Evolutionary conservation across 768 basidiomycete genomes (phyloP).

Genomic region (Leccinellum luteum): DNA sequence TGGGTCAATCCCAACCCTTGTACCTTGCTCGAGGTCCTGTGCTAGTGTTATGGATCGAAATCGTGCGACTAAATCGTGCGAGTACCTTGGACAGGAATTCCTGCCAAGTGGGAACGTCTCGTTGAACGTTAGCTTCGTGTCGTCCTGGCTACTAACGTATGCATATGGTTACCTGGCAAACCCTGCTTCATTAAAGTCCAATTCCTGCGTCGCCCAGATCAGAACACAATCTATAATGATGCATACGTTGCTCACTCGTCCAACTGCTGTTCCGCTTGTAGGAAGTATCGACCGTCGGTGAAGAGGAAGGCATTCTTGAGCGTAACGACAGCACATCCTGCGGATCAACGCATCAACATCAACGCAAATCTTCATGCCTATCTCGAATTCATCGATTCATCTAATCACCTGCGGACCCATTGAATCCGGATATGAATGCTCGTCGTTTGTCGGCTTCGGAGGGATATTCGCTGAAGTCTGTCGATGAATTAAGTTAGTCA

Average conservation of each 20-base stretch:
- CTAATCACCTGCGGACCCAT: constrained; percentile 80
- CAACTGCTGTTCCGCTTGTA: constrained; percentile 89
- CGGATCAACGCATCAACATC: constrained; percentile 12
- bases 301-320: constrained; percentile 73
- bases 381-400: not conserved
- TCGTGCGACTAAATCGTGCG: not conserved
- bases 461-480: constrained; percentile 88
- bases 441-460: constrained; percentile 82
- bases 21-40: constrained; percentile 59
- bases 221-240: not conserved
- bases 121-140: constrained; percentile 9
- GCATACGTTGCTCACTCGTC: constrained; percentile 53
- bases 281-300: constrained; percentile 94
- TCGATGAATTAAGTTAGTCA: not conserved
- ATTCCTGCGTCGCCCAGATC: constrained; percentile 46
- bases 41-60: not conserved
- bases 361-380: not conserved
- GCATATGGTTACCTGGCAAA: constrained; percentile 53
- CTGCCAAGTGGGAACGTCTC: constrained; percentile 90
- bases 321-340: constrained; percentile 79
- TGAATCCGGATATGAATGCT: constrained; percentile 90
- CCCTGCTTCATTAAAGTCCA: constrained; percentile 96
- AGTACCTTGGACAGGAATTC: constrained; percentile 74
- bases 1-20: constrained; percentile 81
- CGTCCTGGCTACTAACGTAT: constrained; percentile 4